phyloP scores from a whole-genome alignment of 805 yeast genomes.

The Candida andamanensis region DNA sequence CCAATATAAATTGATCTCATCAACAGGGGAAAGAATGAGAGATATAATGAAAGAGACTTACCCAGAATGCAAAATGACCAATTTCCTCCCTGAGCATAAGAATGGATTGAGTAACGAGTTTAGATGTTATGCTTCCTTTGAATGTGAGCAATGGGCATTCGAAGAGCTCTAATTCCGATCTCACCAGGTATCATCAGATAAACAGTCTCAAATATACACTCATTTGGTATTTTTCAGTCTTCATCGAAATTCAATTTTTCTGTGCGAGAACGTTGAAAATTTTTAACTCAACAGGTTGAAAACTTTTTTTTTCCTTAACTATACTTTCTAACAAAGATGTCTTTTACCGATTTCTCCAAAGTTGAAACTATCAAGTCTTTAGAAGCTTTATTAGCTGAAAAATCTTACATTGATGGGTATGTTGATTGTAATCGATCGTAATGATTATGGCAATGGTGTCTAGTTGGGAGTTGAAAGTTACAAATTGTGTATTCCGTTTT shows the following conservation, averaged over 20 bases:
- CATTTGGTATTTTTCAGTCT: not conserved
- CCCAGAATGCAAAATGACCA: slow-evolving; percentile 60
- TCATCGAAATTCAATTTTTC: not conserved
- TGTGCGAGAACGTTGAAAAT: slow-evolving; percentile 9
- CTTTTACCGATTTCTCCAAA: slow-evolving; percentile 78
- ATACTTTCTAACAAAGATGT: slow-evolving; percentile 42
- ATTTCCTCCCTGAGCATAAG: slow-evolving; percentile 73
- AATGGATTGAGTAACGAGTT: slow-evolving; percentile 87
- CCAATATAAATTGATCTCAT: slow-evolving; percentile 54
- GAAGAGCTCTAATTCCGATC: slow-evolving; percentile 14
- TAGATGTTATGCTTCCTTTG: slow-evolving; percentile 76
- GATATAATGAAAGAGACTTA: slow-evolving; percentile 56
- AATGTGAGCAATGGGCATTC: slow-evolving; percentile 63
- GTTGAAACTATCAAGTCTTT: slow-evolving; percentile 58
- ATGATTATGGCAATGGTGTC: not conserved
- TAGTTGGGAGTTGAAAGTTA: too few relatives aligned
- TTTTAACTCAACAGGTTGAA: slow-evolving; percentile 4
- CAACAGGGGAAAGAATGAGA: slow-evolving; percentile 88
- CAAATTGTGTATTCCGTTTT: too few relatives aligned
- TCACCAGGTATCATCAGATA: not conserved
- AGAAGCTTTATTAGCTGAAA: slow-evolving; percentile 83
- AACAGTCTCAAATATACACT: not conserved
- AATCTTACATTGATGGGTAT: slow-evolving; percentile 95
- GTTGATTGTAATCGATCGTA: slow-evolving; percentile 29
- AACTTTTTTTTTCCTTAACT: slow-evolving; percentile 1